These are phyloP conservation scores for Metschnikowia santaceciliae DNA, from an alignment of 805 yeast species.

Conservation along the genomic window DNA sequence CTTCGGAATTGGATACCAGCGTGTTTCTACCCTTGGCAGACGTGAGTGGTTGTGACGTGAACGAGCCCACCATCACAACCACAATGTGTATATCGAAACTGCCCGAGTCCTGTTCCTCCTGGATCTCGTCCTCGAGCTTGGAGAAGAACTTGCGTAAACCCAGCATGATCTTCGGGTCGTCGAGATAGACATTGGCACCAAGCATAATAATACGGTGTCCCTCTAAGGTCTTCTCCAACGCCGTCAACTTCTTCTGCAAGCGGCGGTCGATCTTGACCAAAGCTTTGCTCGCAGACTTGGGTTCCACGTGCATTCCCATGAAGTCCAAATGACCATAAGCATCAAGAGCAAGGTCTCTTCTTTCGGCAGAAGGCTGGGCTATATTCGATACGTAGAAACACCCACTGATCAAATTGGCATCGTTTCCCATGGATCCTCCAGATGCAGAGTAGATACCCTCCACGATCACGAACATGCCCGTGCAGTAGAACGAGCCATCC, in stretches of 20 bases:
- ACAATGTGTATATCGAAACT: slow-evolving; percentile 48
- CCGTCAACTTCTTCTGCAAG: slow-evolving; percentile 50
- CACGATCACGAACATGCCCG: slow-evolving; percentile 74
- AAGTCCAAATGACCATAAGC: slow-evolving; percentile 80
- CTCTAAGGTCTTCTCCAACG: slow-evolving; percentile 51
- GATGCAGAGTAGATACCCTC: slow-evolving; percentile 81
- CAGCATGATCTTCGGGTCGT: slow-evolving; percentile 53
- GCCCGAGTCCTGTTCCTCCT: slow-evolving; percentile 35
- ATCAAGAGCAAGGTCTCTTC: slow-evolving; percentile 59
- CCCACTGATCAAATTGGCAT: slow-evolving; percentile 34
- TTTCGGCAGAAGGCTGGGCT: slow-evolving; percentile 87
- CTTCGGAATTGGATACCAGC: slow-evolving; percentile 47
- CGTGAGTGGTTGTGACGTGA: slow-evolving; percentile 61
- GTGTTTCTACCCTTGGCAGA: slow-evolving; percentile 49
- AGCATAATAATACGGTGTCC: slow-evolving; percentile 63
- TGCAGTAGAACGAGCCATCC: slow-evolving; percentile 59
- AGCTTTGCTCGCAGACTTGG: slow-evolving; percentile 14
- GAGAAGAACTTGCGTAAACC: slow-evolving; percentile 63
- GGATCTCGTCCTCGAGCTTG: slow-evolving; percentile 39
- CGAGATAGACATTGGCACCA: slow-evolving; percentile 72
- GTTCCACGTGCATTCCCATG: slow-evolving; percentile 37
- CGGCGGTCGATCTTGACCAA: slow-evolving; percentile 56
- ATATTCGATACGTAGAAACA: slow-evolving; percentile 69
- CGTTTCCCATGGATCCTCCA: slow-evolving; percentile 39
- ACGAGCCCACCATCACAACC: slow-evolving; percentile 80